A percentile compares a stretch with the other conserved stretches of the same genome.
phyloP scores from a whole-genome alignment of 73 alveolate genomes.

The Paramecium sonneborni region DNA sequence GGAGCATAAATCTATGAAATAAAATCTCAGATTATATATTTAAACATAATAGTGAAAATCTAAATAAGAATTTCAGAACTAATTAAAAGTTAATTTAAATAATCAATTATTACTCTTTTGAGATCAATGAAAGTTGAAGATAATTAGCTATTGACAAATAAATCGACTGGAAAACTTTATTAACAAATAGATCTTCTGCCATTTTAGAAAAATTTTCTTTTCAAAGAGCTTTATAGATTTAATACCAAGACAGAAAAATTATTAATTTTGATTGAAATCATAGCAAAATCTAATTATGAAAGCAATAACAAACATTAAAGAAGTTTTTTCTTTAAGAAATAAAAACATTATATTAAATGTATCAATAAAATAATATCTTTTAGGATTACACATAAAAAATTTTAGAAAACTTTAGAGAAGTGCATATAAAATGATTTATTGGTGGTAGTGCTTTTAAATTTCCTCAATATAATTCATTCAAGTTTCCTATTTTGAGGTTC shows the following conservation, averaged over 20 bases:
- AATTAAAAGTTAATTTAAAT: background rate
- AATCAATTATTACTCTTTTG: background rate
- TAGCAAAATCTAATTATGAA: constrained; percentile 81
- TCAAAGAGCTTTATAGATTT: constrained; percentile 40
- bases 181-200: background rate
- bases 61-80: background rate
- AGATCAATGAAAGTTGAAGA: background rate
- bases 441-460: constrained; percentile 83
- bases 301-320: constrained; percentile 83
- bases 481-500: constrained; percentile 79
- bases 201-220: constrained; percentile 25
- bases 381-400: constrained; percentile 66
- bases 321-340: constrained; percentile 84
- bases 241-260: constrained; percentile 56
- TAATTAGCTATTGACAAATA: background rate
- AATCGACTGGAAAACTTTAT: background rate
- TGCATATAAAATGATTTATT: constrained; percentile 67
- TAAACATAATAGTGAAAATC: background rate
- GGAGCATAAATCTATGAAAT: too few relatives aligned
- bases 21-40: background rate
- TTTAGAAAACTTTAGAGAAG: constrained; percentile 44
- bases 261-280: constrained; percentile 63
- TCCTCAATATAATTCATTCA: too few relatives aligned
- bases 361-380: background rate
- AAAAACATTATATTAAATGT: constrained; percentile 77